A percentile compares a stretch with the other conserved stretches of the same genome.
phyloP scores from a whole-genome alignment of 2,329 filamentous ascomycete genomes.

The Xylariaceae sp. region DNA sequence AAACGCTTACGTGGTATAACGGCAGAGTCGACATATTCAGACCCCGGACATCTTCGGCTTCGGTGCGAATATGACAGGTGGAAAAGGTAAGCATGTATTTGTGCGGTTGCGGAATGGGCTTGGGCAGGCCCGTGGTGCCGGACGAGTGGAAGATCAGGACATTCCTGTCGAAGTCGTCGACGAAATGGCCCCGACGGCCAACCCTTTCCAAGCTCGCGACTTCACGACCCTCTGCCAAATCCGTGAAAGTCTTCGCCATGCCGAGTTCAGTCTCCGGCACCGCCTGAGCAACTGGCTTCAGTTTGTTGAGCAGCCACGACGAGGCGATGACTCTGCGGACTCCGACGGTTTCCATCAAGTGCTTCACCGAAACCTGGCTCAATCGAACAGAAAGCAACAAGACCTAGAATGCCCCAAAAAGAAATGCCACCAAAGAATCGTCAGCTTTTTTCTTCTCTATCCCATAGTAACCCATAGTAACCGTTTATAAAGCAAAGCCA shows the following conservation, averaged over 20 bases:
- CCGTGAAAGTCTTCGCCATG: neutral
- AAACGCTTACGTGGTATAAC: constrained; percentile 24
- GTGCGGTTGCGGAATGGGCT: constrained; percentile 24
- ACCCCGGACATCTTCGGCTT: constrained; percentile 17
- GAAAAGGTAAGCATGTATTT: neutral
- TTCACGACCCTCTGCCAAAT: neutral
- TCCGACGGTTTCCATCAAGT: neutral
- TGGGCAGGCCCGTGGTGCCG: constrained; percentile 33
- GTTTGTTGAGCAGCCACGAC: neutral
- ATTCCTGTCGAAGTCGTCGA: constrained; percentile 23
- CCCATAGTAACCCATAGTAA: too few relatives aligned
- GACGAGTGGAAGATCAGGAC: constrained; percentile 31
- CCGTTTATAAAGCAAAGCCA: too few relatives aligned
- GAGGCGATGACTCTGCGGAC: neutral
- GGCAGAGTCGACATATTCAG: constrained; percentile 31
- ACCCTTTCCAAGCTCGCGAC: neutral
- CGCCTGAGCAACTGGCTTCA: neutral
- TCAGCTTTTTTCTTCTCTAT: too few relatives aligned
- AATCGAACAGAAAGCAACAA: constrained; percentile 9
- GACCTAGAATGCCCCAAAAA: constrained; percentile 1
- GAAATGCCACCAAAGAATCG: too few relatives aligned
- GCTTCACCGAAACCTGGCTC: constrained; percentile 1
- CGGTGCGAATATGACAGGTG: neutral
- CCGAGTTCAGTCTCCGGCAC: neutral
- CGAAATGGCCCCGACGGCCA: neutral